Evolutionary conservation across 2,329 filamentous ascomycete genomes (phyloP).

Genomic region (Thielaviopsis cerberus): DNA sequence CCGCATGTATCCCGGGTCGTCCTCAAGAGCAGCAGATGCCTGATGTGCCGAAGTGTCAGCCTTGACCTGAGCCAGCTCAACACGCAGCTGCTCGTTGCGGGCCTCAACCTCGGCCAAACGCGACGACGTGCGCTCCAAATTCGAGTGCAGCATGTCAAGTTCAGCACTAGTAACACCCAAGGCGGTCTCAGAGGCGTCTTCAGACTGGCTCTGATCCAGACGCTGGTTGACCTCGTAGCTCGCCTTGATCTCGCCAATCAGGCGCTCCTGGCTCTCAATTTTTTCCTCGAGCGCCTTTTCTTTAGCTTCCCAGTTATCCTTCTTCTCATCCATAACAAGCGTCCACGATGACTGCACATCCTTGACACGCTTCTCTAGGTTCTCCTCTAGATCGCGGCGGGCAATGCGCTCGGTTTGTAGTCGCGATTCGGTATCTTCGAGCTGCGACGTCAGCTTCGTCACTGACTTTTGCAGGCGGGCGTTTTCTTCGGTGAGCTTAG

Average conservation of each 20-base stretch:
- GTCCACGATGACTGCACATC: constrained; percentile 82
- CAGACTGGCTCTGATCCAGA: constrained; percentile 51
- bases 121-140: constrained; percentile 74
- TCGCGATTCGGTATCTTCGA: constrained; percentile 65
- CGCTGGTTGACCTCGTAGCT: constrained; percentile 93
- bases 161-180: constrained; percentile 66
- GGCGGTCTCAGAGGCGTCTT: constrained; percentile 33
- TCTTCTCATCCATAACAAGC: constrained; percentile 78
- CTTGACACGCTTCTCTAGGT: constrained; percentile 61
- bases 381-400: constrained; percentile 57
- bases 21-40: constrained; percentile 48
- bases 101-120: constrained; percentile 80
- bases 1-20: constrained; percentile 75
- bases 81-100: constrained; percentile 77
- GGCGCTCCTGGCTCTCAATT: constrained; percentile 76
- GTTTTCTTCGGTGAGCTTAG: constrained; percentile 77
- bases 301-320: constrained; percentile 89
- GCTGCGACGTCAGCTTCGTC: constrained; percentile 52
- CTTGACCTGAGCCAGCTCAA: constrained; percentile 79
- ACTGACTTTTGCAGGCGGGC: constrained; percentile 68
- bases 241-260: constrained; percentile 87
- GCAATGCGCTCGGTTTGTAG: constrained; percentile 60
- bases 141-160: constrained; percentile 79
- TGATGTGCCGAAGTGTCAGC: constrained; percentile 43
- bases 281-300: constrained; percentile 85